Evolutionary conservation across 2,329 filamentous ascomycete species (phyloP), one percentile per base, ranked within the genome.

Genomic region (Colletotrichum neosansevieriae): DNA sequence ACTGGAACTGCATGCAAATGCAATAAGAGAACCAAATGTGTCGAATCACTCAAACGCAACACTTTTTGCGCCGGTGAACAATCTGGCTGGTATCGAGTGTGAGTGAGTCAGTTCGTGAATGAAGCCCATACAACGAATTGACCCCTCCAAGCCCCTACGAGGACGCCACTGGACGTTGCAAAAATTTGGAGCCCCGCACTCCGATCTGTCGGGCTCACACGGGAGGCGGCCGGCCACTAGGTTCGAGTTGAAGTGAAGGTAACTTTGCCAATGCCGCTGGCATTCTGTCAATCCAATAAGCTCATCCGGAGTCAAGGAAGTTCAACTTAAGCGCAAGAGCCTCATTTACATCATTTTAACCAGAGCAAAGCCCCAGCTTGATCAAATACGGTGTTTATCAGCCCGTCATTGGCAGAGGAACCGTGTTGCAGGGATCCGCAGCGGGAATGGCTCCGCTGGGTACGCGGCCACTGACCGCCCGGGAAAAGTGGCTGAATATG

Each of bases 141-240:
- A n/a, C 34, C 9, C 32, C n/a, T 45, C n/a, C 11, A 15, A 15
- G 15, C 17, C 49, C 17, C 49, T 21, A 29, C 54, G 11, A 29
- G 7, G 66, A 34, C 34, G 47, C 64, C 53, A 59, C 54, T 47
- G 15, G 49, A 47, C 54, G 61, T 34, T 62, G 49, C 40, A 61
- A 68, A 68, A 68, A 68, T 65, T 68, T 65, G 65, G 54, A 68
- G 64, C 65, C 65, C 65, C 65, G 59, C 59, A 62, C 59, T 62
- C 59, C 49, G 59, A 62, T 53, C 38, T 32, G 42, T 63, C 54
- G 65, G 64, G 65, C 42, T 58, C 15, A 9, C 49, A 29, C 47
- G 34, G 49, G 49, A 51, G 24, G 15, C 21, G 32, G 32, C 24
- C 29, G 29, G 49, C 24, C 21, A 51, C 49, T 29, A 9, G 29